Evolutionary conservation across 2,329 filamentous ascomycete species (phyloP).

Genomic region (Clarireedia sp.): DNA sequence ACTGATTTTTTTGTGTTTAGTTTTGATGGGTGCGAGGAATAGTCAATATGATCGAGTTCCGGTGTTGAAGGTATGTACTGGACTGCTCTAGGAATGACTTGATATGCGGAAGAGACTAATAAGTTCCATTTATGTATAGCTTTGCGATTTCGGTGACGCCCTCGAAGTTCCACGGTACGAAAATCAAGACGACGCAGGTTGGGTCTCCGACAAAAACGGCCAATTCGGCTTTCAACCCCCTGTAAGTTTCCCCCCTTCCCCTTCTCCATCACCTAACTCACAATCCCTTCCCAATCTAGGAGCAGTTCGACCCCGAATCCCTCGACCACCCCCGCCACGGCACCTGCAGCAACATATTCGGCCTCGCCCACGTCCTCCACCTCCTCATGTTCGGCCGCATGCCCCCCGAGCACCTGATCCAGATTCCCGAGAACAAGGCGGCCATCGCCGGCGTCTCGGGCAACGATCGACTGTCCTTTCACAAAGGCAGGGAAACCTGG

Average conservation of each 20-base stretch:
- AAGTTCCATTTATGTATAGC: not conserved
- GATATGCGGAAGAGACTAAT: not conserved
- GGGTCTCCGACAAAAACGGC: not conserved
- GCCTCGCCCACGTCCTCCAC: not conserved
- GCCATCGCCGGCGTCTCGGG: not conserved
- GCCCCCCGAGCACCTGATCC: not conserved
- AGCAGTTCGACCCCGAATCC: not conserved
- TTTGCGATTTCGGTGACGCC: conserved; percentile 3
- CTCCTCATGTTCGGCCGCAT: not conserved
- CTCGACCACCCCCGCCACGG: not conserved
- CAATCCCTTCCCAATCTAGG: not conserved
- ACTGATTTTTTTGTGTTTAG: not conserved
- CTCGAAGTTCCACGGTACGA: not conserved
- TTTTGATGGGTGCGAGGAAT: not conserved
- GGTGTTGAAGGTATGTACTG: not conserved
- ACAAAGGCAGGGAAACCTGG: no score
- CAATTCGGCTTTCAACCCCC: not conserved
- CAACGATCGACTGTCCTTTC: not conserved
- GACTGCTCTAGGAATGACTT: not conserved
- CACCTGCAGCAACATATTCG: conserved; percentile 2
- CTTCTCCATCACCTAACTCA: not conserved
- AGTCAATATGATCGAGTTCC: not conserved
- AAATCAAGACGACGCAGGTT: not conserved
- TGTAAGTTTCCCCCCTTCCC: not conserved
- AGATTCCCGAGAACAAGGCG: no score